These are phyloP conservation scores for Potentilla sterilis DNA, from an alignment of 306 rosid genomes.

Conservation along the genomic window DNA sequence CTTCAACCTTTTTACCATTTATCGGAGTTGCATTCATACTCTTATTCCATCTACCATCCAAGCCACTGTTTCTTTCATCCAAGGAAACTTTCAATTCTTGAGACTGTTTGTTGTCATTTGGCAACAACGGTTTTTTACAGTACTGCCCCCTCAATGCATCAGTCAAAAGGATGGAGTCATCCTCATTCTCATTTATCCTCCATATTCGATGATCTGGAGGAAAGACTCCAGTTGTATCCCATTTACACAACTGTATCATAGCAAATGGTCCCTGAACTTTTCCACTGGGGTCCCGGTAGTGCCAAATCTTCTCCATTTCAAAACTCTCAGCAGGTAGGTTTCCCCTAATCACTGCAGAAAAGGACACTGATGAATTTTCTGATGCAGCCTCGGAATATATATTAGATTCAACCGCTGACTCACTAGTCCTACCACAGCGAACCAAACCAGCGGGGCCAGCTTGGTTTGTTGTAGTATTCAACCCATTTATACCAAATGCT, in stretches of 20 bases:
- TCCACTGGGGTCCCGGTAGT: conserved; percentile 83
- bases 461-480: conserved; percentile 23
- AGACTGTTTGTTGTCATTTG: conserved; percentile 35
- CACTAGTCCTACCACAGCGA: conserved; percentile 36
- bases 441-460: conserved; percentile 33
- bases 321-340: conserved; percentile 44
- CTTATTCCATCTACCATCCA: conserved; percentile 29
- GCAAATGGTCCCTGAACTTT: conserved; percentile 88
- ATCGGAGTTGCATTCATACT: conserved; percentile 26
- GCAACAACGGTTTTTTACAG: conserved; percentile 38
- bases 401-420: conserved; percentile 36
- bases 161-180: conserved; percentile 53
- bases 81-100: conserved; percentile 35
- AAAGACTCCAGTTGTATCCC: conserved; percentile 64
- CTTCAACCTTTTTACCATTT: conserved; percentile 33
- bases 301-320: conserved; percentile 62
- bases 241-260: conserved; percentile 60
- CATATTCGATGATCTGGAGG: conserved; percentile 77
- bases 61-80: conserved; percentile 35
- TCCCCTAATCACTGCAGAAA: conserved; percentile 42
- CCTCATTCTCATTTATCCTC: conserved; percentile 62
- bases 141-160: conserved; percentile 54
- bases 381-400: conserved; percentile 37
- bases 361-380: conserved; percentile 39
- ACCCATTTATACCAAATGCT: conserved; percentile 29